A percentile compares a stretch with the other conserved stretches of the same genome.
Evolutionary conservation across 2,329 filamentous ascomycete species (phyloP).

Genomic region (Lachnellula hyalina): DNA sequence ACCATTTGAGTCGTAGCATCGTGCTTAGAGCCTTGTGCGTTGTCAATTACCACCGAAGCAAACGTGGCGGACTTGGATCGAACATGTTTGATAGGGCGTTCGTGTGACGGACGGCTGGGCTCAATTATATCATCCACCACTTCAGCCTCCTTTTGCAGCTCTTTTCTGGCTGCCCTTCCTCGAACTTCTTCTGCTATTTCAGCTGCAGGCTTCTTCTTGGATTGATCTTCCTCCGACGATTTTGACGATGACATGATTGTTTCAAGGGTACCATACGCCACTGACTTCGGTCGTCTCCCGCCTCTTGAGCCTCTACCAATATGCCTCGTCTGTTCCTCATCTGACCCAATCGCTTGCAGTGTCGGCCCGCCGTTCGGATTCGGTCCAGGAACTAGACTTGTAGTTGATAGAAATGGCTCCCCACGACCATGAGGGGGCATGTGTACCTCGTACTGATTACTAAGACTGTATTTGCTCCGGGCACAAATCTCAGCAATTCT

Average conservation of each 20-base stretch:
- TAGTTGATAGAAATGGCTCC: conserved; percentile 38
- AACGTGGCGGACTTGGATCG: conserved; percentile 40
- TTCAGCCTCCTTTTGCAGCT: conserved; percentile 6
- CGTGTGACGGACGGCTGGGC: conserved; percentile 10
- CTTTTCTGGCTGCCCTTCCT: conserved; percentile 40
- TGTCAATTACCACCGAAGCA: conserved; percentile 40
- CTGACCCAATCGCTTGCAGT: conserved; percentile 51
- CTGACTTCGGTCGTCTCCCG: conserved; percentile 26
- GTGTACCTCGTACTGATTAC: conserved; percentile 63
- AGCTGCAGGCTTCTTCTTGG: conserved; percentile 50
- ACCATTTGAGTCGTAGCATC: conserved; percentile 31
- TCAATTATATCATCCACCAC: conserved; percentile 9
- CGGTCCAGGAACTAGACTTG: conserved; percentile 19
- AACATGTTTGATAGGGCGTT: conserved; percentile 20
- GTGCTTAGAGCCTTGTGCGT: conserved; percentile 31
- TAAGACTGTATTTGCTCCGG: conserved; percentile 57
- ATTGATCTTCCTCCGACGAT: conserved; percentile 57
- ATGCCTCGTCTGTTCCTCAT: conserved; percentile 44
- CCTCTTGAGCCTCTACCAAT: conserved; percentile 20
- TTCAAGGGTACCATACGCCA: conserved; percentile 56
- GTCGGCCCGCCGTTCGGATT: conserved; percentile 43
- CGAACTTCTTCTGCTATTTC: conserved; percentile 51
- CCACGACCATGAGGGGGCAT: conserved; percentile 58
- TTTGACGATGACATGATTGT: conserved; percentile 63
- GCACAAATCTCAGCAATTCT: conserved; percentile 64